phyloP scores from a whole-genome alignment of 345 rosid genomes.

The Dimocarpus longan region DNA sequence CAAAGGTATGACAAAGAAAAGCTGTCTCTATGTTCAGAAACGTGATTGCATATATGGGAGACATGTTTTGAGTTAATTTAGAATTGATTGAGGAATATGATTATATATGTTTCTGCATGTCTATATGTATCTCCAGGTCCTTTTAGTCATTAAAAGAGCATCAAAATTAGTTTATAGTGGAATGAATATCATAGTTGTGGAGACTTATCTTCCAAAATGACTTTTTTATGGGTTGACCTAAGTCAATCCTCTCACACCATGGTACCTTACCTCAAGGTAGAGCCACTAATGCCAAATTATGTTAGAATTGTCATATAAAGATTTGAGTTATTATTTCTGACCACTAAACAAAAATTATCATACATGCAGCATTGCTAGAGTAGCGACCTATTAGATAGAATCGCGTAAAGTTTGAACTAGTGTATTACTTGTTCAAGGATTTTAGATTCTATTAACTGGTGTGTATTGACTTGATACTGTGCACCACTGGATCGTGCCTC shows the following conservation, averaged over 20 bases:
- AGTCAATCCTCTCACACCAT: neutral
- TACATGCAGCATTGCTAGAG: neutral
- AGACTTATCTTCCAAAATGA: neutral
- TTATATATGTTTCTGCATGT: neutral
- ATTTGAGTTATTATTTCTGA: neutral
- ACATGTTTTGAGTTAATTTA: neutral
- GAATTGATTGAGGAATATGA: neutral
- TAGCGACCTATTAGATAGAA: neutral
- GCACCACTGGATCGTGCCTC: neutral
- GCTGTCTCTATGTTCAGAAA: neutral
- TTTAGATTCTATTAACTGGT: neutral
- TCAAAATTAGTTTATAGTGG: neutral
- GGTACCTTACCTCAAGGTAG: neutral
- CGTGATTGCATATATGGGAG: neutral
- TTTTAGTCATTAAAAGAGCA: neutral
- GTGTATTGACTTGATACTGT: too few relatives aligned
- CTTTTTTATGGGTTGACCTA: neutral
- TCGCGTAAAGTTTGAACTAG: neutral
- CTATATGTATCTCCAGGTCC: neutral
- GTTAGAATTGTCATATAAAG: too few relatives aligned
- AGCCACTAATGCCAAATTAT: neutral
- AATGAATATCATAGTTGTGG: neutral
- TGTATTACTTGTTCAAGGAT: neutral
- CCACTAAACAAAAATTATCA: neutral
- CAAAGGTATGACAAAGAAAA: constrained; percentile 58